Evolutionary conservation across 2,329 filamentous ascomycete species (phyloP).

Genomic region (Pseudogymnoascus sp.): DNA sequence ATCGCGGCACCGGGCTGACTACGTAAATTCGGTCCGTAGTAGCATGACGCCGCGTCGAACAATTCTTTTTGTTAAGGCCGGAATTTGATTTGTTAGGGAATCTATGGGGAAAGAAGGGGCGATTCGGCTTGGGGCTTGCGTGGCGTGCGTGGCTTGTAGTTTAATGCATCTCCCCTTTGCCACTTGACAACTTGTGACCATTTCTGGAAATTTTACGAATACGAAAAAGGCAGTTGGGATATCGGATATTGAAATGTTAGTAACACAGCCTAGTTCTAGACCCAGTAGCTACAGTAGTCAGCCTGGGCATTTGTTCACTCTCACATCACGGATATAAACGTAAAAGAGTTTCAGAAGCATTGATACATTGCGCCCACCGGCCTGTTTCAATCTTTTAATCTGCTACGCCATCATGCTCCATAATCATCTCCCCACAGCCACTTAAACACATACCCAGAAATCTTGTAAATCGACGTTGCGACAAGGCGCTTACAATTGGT

Average conservation of each 20-base stretch:
- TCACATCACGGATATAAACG: not conserved
- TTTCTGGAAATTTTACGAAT: not conserved
- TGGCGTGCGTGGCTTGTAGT: not conserved
- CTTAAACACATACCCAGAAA: not conserved
- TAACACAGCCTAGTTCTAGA: not conserved
- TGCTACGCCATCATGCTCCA: slow-evolving; percentile 1
- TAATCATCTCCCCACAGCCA: not conserved
- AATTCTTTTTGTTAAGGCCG: not conserved
- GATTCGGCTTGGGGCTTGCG: not conserved
- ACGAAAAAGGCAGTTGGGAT: not conserved
- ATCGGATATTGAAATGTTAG: not conserved
- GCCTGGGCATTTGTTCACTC: not conserved
- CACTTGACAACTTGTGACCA: not conserved
- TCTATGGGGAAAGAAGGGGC: not conserved
- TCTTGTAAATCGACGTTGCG: not conserved
- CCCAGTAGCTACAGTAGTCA: not conserved
- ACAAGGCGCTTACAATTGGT: slow-evolving; percentile 53
- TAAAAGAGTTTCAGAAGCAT: not conserved
- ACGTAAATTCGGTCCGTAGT: not conserved
- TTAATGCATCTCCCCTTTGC: not conserved
- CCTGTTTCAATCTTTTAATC: not conserved
- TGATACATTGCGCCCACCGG: slow-evolving; percentile 2
- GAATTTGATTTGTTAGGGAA: not conserved
- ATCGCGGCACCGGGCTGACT: not conserved
- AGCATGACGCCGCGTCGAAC: not conserved